Evolutionary conservation across 805 yeast species (phyloP).

Genomic region (Wickerhamomyces hampshirensis): DNA sequence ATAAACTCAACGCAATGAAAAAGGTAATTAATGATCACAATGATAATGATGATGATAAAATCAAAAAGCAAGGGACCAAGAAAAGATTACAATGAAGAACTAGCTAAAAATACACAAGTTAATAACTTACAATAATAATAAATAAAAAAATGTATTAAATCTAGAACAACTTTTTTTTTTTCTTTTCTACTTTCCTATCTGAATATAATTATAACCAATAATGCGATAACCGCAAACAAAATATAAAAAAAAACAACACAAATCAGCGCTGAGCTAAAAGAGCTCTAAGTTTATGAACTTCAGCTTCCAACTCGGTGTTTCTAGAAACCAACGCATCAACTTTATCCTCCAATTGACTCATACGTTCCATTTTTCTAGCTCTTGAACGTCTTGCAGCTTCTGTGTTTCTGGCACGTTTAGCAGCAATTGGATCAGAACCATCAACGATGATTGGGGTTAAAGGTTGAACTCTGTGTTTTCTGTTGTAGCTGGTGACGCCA

Average conservation of each 20-base stretch:
- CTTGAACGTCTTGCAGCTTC: constrained; percentile 96
- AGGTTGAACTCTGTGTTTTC: constrained; percentile 72
- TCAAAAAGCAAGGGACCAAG: too few relatives aligned
- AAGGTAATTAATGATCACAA: too few relatives aligned
- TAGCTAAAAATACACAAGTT: too few relatives aligned
- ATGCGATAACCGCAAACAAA: too few relatives aligned
- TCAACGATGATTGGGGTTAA: constrained; percentile 63
- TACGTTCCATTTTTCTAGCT: constrained; percentile 87
- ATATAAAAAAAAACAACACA: background rate
- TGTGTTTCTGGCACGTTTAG: constrained; percentile 91
- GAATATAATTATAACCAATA: background rate
- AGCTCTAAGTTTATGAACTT: constrained; percentile 55
- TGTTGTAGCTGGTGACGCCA: constrained; percentile 67
- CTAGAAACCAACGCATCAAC: constrained; percentile 60
- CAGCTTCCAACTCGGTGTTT: constrained; percentile 57
- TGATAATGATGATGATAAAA: too few relatives aligned
- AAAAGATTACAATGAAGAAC: too few relatives aligned
- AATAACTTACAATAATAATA: too few relatives aligned
- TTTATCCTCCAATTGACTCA: constrained; percentile 73
- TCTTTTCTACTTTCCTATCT: background rate
- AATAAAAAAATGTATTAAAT: too few relatives aligned
- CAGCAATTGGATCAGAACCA: constrained; percentile 57
- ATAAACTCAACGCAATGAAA: too few relatives aligned
- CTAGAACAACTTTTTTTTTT: too few relatives aligned
- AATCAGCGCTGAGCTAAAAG: constrained; percentile 31